Evolutionary conservation across 2,329 filamentous ascomycete species (phyloP).

Genomic region (Fusarium sp.): DNA sequence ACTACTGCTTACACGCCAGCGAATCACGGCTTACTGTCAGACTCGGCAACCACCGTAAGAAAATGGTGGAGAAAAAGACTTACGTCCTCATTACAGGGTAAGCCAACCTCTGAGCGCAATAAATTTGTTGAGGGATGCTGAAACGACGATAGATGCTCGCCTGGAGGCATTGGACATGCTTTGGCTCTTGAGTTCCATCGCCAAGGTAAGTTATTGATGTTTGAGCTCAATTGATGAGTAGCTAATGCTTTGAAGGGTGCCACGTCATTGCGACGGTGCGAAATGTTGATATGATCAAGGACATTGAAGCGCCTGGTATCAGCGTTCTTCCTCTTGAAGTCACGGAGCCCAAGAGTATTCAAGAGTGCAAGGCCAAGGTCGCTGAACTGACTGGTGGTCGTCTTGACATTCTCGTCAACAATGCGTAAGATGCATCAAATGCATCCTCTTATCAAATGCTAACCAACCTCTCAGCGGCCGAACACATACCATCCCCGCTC

Average conservation of each 20-base stretch:
- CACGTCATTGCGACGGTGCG: slow-evolving; percentile 73
- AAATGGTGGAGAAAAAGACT: slow-evolving; percentile 54
- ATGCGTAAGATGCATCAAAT: slow-evolving; percentile 61
- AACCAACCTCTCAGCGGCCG: slow-evolving; percentile 59
- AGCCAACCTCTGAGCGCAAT: neutral
- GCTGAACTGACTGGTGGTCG: slow-evolving; percentile 64
- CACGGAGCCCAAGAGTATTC: slow-evolving; percentile 66
- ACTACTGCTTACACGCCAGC: neutral
- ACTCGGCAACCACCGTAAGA: neutral
- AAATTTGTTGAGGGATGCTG: slow-evolving; percentile 2
- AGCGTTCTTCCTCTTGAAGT: slow-evolving; percentile 68
- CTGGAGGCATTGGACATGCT: slow-evolving; percentile 71
- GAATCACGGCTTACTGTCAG: neutral
- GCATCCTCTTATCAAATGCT: neutral
- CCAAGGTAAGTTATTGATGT: slow-evolving; percentile 57
- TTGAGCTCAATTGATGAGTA: accelerated
- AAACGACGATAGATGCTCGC: slow-evolving; percentile 64
- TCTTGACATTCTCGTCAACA: slow-evolving; percentile 73
- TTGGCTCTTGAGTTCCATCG: slow-evolving; percentile 68
- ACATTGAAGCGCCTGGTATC: slow-evolving; percentile 64
- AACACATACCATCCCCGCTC: slow-evolving; percentile 66
- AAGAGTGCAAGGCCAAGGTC: slow-evolving; percentile 63
- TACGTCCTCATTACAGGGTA: slow-evolving; percentile 35
- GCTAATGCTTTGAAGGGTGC: slow-evolving; percentile 44
- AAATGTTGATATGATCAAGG: slow-evolving; percentile 62